Percentiles rank a stretch among this genome's conserved stretches.
phyloP scores from a whole-genome alignment of 305 asterid genomes.

The Rubia peregrina region DNA sequence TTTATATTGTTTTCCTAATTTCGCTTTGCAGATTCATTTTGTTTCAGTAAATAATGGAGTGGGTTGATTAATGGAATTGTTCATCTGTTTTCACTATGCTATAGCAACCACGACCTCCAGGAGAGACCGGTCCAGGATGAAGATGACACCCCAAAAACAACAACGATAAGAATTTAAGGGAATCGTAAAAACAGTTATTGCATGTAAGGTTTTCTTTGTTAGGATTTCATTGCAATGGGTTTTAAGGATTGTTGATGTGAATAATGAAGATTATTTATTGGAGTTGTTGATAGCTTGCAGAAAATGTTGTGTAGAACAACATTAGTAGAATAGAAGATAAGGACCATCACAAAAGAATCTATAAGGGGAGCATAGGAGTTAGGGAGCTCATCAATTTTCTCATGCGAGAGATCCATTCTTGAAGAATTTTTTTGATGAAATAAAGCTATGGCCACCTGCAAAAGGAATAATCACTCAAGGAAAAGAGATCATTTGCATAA shows the following conservation, averaged over 20 bases:
- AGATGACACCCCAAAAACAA: conserved; percentile 12
- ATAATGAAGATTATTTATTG: not conserved
- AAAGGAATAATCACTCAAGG: no score
- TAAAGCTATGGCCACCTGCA: not conserved
- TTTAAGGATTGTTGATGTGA: not conserved
- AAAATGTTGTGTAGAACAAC: not conserved
- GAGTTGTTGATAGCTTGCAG: not conserved
- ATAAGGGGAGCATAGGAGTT: no score
- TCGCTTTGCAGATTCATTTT: no score
- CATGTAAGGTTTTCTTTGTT: conserved; percentile 5
- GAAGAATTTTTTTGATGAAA: conserved; percentile 13
- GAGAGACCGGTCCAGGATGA: not conserved
- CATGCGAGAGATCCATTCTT: conserved; percentile 19
- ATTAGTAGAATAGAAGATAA: not conserved
- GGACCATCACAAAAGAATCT: not conserved
- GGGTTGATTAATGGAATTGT: no score
- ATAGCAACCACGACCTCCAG: no score
- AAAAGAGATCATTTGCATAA: no score
- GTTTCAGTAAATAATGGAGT: no score
- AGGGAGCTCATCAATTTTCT: not conserved
- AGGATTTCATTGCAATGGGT: not conserved
- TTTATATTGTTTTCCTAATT: no score
- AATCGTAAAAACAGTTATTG: conserved; percentile 23
- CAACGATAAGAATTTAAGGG: conserved; percentile 27
- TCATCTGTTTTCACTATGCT: no score